Base-by-base conservation (phyloP, 306 rosid genomes). In the Nissolia schottii region DNA sequence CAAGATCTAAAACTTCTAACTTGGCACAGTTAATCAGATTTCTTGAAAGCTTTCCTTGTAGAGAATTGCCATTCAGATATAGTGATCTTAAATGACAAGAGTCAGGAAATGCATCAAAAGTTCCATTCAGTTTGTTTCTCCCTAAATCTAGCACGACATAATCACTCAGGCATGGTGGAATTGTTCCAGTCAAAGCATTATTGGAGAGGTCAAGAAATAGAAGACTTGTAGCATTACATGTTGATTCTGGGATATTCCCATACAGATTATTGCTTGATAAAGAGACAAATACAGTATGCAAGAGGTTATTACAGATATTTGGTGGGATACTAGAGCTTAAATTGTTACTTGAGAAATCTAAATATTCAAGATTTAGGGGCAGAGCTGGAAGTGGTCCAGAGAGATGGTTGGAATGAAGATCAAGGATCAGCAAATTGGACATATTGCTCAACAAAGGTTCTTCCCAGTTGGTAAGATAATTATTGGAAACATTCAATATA, bases 401-500 rank as follows among this genome's bases (percentile, higher is more conserved):
- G 10, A 84, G 55, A 2, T 63, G 16, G 59, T 87, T 87, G 4
- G 48, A 29, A 23, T 71, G 86, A 7, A 87, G 64, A 64, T 85
- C 86, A 23, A 85, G 49, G 6, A 0, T 0, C 9, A 0, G 0
- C 29, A 82, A 18, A 4, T 38, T 3, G 5, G 7, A 1, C 0
- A 23, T 3, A 32, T 66, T 61, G 0, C 8, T 0, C 0, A 12
- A 7, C 0, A 28, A 2, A 1, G 72, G 70, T 14, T 59, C 79
- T 66, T 70, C 55, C 31, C 68, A 34, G 4, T 46, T n/a, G 0
- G 0, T 28, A 2, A 90, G 19, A 0, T 4, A 15, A 50, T 83
- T 87, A 29, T 37, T 11, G 5, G 96, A 90, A 32, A 90, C 64
- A 73, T 87, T 80, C 3, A 87, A 9, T 1, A 1, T 2, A 0